Evolutionary conservation across 1,284 basidiomycete species (phyloP).

Genomic region (Sanguinoderma infundibulare): DNA sequence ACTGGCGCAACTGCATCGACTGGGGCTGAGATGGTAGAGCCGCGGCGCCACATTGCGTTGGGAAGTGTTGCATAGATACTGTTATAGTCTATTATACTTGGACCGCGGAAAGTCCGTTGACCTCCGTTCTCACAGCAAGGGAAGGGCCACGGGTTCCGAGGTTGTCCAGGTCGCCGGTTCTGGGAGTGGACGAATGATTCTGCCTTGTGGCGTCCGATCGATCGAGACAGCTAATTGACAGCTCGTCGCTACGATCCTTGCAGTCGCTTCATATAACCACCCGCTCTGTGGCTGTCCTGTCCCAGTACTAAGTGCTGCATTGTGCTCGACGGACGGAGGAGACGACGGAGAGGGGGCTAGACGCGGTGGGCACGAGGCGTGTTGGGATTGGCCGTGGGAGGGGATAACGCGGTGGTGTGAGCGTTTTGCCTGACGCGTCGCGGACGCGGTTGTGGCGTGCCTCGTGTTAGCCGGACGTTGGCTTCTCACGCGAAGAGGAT

Average conservation of each 20-base stretch:
- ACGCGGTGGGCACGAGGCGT: neutral
- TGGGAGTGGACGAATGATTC: no score
- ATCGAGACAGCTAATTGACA: no score
- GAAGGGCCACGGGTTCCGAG: neutral
- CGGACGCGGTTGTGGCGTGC: constrained; percentile 22
- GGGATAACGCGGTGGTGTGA: constrained; percentile 25
- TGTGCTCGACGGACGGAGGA: no score
- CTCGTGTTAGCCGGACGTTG: constrained; percentile 21
- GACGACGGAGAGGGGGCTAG: no score
- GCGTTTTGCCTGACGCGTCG: constrained; percentile 13
- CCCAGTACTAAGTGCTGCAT: no score
- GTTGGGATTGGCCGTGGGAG: constrained; percentile 7
- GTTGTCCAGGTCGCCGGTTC: no score
- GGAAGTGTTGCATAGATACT: neutral
- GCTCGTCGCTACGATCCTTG: neutral
- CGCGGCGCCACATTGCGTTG: neutral
- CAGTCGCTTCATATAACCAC: no score
- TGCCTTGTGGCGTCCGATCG: no score
- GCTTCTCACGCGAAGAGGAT: constrained; percentile 26
- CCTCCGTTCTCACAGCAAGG: neutral
- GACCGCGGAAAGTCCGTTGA: neutral
- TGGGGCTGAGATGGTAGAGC: constrained; percentile 5
- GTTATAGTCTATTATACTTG: neutral
- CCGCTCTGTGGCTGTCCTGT: no score
- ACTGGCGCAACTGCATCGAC: neutral